Evolutionary conservation across 352 stramenopile genomes (phyloP), one percentile per base, ranked within the genome.

Genomic region (Globisporangium nagaii): DNA sequence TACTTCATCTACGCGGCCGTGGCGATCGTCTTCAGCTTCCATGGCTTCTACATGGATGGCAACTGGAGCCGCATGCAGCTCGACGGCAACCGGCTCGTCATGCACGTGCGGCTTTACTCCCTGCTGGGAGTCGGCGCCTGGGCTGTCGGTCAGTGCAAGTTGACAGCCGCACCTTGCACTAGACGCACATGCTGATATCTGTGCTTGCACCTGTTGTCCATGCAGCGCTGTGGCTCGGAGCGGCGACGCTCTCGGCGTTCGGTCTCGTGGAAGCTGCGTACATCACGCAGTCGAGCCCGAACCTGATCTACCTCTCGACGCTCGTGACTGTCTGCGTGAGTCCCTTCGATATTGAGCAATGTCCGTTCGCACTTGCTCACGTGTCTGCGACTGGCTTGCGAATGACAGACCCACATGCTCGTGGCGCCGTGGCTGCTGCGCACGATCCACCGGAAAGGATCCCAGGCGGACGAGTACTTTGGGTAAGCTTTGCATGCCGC

Each of bases 11-110:
- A 90, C 43, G 74, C 66, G 11, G 64, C 53, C 24, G 56, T 65
- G 2, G 73, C 73, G 0, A 17, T 83, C 30, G 24, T 76, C 0
- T 86, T 86, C 43, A 78, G 72, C 43, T 55, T 88, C 27, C 62
- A 90, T 42, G 83, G 75, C 15, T 85, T 89, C 32, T 87, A 90
- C 53, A 64, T 92, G 32, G 73, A 89, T 34, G 59, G 66, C 42
- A 78, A 76, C 25, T 90, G 79, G 82, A 27, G 47, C 15, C 71
- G 68, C 20, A 55, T 89, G 41, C 68, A 86, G 27, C 44, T 69
- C 36, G 79, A 89, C 47, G 82, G 82, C 30, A 89, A 79, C 45
- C 68, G 53, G 1, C 65, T 89, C 34, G 74, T 92, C 13, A 66
- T 90, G 75, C 80, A 90, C 53, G 60, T 90, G 36, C 73, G 78